Evolutionary conservation across 495 filamentous ascomycete genomes (phyloP), one percentile per base, ranked within the genome.

Genomic region (Trichoderma asperelloides): DNA sequence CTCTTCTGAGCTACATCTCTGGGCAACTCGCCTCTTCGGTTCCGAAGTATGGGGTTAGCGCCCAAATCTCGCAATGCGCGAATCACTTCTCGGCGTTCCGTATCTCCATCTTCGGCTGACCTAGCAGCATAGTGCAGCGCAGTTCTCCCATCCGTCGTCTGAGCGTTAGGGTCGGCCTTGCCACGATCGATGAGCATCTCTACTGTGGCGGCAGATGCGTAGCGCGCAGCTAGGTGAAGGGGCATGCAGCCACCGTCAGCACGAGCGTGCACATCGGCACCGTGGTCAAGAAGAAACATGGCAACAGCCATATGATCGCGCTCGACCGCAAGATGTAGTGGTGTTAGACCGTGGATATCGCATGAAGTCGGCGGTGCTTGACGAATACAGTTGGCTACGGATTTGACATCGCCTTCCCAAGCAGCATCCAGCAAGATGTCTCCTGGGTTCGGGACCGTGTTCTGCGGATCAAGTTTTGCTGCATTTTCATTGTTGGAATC

Each of bases 311-410:
- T 65, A 68, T 77, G 69, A 12, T 80, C 80, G 12, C 72, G 72
- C 28, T 71, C 57, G 6, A 77, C 76, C 7, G 81, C 81, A 57
- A 77, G 70, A 33, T 80, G 75, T 40, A 84, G 70, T n/a, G 79
- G 77, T 45, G 64, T 65, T 3, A 65, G 64, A 2, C 64, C 64
- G 23, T 45, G 40, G 18, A 23, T 16, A 30, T 65, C 64, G 64
- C 64, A 65, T 23, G 39, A 65, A 43, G 9, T 51, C 15, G 37
- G 64, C 2, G 64, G 43, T 15, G 43, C 64, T 41, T 65, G 64
- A 13, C 64, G 64, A 1, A 65, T 12, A 7, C 39, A 25, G 15
- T 47, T 30, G 21, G 39, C 40, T 2, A 45, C 64, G 2, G 16
- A 3, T 41, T 51, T 27, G 40, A 65, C 21, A 33, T 65, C 64